phyloP scores from a whole-genome alignment of 2,329 filamentous ascomycete genomes.

The Paecilomyces sp. region DNA sequence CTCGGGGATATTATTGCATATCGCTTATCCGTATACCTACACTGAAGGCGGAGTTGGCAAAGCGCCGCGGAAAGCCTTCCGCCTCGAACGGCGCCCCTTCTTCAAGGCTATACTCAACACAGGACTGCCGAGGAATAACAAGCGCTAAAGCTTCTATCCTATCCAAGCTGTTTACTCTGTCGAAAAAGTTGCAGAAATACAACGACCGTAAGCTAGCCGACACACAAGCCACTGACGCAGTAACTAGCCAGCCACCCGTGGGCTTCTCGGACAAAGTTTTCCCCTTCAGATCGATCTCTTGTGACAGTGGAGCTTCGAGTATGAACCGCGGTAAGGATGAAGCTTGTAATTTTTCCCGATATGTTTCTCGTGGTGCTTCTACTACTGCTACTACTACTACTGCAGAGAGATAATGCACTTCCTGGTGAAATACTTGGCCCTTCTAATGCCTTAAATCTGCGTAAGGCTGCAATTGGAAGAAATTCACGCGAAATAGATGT shows the following conservation, averaged over 20 bases:
- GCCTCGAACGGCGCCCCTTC: neutral
- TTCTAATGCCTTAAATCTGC: neutral
- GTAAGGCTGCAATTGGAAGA: neutral
- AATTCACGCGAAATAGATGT: neutral
- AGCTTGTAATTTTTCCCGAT: neutral
- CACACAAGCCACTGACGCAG: neutral
- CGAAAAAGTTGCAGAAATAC: neutral
- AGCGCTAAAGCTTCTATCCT: neutral
- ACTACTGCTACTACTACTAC: neutral
- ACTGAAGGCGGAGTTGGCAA: neutral
- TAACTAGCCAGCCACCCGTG: neutral
- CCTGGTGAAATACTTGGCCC: neutral
- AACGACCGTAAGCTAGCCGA: neutral
- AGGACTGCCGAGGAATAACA: neutral
- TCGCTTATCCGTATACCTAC: no score
- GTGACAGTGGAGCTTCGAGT: neutral
- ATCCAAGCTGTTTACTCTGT: neutral
- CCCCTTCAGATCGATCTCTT: neutral
- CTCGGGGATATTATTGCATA: neutral
- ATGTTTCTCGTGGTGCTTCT: neutral
- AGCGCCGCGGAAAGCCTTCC: neutral
- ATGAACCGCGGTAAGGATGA: neutral
- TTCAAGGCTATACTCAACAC: neutral
- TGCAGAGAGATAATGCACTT: neutral
- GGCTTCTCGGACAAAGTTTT: neutral